Percentiles rank a stretch among this genome's conserved stretches.
These are phyloP conservation scores for Elsinoe australis DNA, from an alignment of 2,329 filamentous ascomycete genomes.

Conservation along the genomic window DNA sequence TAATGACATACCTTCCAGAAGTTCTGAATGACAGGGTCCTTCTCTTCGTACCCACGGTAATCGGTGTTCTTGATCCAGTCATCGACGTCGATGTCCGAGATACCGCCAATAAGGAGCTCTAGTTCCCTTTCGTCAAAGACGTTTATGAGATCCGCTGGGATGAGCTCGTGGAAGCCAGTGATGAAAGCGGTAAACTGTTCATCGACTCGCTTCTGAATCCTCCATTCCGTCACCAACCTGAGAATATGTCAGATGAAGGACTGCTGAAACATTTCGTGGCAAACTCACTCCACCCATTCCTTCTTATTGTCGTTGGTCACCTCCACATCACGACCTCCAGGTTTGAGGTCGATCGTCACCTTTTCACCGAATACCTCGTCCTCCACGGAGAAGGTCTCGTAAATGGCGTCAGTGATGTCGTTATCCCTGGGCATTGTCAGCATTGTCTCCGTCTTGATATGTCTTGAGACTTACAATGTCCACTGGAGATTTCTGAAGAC, in stretches of 20 bases:
- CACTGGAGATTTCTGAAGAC: conserved; percentile 94
- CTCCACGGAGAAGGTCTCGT: conserved; percentile 93
- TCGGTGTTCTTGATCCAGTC: conserved; percentile 99
- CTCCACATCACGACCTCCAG: conserved; percentile 80
- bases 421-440: conserved; percentile 56
- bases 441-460: not conserved
- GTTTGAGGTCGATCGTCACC: conserved; percentile 88
- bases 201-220: conserved; percentile 95
- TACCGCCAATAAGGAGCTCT: conserved; percentile 93
- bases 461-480: conserved; percentile 58
- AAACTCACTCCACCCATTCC: conserved; percentile 82
- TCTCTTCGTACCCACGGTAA: conserved; percentile 96
- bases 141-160: conserved; percentile 91
- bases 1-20: conserved; percentile 76
- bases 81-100: conserved; percentile 98
- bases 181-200: conserved; percentile 99
- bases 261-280: not conserved
- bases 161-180: conserved; percentile 93
- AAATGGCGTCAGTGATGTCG: conserved; percentile 88
- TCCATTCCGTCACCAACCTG: conserved; percentile 93
- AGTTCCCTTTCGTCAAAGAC: conserved; percentile 98
- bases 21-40: conserved; percentile 92
- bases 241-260: conserved; percentile 18
- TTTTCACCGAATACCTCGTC: conserved; percentile 95
- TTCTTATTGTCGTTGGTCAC: conserved; percentile 99